Evolutionary conservation across 176 grass and related monocot species (phyloP), one percentile per base, ranked within the genome.

Genomic region (Zoysia japonica): DNA sequence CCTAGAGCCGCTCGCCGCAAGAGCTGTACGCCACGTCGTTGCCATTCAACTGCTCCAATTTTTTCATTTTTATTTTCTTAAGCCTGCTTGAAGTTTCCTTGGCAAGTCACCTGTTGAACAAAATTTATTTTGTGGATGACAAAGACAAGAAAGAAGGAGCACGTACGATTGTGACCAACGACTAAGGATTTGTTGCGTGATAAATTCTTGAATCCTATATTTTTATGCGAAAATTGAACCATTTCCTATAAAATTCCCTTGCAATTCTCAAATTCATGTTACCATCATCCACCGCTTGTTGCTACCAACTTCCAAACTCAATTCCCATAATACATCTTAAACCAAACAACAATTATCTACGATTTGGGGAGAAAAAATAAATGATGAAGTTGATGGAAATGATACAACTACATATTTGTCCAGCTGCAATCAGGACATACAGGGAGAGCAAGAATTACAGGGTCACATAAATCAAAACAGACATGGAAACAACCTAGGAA

Each of bases 381-480:
- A 68, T 50, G 36, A 12, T 55, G 16, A 77, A 87, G 44, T 66
- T 44, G 80, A 84, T 77, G 36, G 36, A 65, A 67, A 60, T 51
- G 72, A 83, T 79, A 71, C 65, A 79, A 87, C 81, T 87, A 84
- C 89, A 91, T 42, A 84, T 53, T 11, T 50, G 46, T 75, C 53
- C 81, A 87, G 73, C 60, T 62, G 67, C 77, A 84, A 87, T 71
- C 46, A 73, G 66, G 73, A 68, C 54, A 84, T 19, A 84, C 57
- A 67, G 54, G 54, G 54, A 76, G 76, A 40, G 48, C 76, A 77
- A 78, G 72, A 70, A 70, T 78, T 68, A 86, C 61, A 71, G 9
- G 72, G 84, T 77, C 76, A 78, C 67, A 89, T 68, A 85, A 56
- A 75, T 71, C 51, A 60, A 5, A 81, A 40, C 44, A 78, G 44